These are phyloP conservation scores for Fraxinus baroniana DNA, from an alignment of 305 asterid genomes.

Conservation along the genomic window DNA sequence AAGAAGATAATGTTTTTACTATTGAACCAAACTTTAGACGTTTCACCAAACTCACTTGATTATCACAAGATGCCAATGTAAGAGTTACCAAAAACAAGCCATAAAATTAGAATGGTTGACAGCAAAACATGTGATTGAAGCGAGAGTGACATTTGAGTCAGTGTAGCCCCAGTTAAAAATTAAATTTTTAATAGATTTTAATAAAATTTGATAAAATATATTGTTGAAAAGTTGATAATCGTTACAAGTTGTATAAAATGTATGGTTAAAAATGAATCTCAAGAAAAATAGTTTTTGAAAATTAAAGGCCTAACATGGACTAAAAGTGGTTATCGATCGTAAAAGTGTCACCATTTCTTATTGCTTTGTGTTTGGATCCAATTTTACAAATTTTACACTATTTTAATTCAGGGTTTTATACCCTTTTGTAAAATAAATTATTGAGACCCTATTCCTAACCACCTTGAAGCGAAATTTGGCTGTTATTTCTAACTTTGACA, in stretches of 20 bases:
- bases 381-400: background rate
- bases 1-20: no score
- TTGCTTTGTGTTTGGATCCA: background rate
- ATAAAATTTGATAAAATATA: no score
- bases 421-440: background rate
- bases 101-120: background rate
- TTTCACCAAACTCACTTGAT: background rate
- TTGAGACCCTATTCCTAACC: background rate
- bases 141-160: background rate
- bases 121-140: background rate
- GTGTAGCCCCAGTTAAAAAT: background rate
- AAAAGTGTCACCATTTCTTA: no score
- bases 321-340: no score
- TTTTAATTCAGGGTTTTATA: background rate
- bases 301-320: no score
- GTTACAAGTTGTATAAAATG: no score
- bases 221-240: no score
- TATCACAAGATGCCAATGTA: background rate
- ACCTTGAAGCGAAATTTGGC: background rate
- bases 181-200: no score
- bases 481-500: background rate
- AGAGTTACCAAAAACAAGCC: background rate
- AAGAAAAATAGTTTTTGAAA: no score
- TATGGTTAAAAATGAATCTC: no score
- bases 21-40: background rate